Base-by-base conservation (phyloP, 768 basidiomycete species). In the Dacryopinax primogenitus region DNA sequence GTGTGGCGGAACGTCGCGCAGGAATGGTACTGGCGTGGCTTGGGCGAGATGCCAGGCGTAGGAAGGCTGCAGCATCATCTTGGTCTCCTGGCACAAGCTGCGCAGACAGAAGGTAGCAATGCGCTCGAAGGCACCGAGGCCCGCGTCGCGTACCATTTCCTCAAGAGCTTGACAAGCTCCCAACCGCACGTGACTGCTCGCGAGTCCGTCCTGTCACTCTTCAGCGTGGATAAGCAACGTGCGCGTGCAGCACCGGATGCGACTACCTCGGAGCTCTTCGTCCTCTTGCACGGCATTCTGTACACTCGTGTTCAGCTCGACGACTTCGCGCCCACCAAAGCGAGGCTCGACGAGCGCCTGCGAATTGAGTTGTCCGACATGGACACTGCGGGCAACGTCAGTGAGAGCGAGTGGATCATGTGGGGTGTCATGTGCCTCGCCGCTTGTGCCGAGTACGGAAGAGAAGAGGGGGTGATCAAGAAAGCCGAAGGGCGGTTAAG, bases 251-350 rank as follows among this genome's bases (percentile, higher is more conserved):
- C 81, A 11, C 87, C 93, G 1, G 92, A 95, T 68, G 73, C 77
- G 1, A 68, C 70, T 15, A 74, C 75, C 13, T 75, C 87, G 0
- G 92, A 93, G 28, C 80, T 96, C 0, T 99, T 98, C 69, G 84
- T 98, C 33, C 83, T 92, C 12, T 78, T 99, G 0, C 96, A 98
- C 66, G 94, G 96, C 30, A 94, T 97, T 92, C 81, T 99, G 1
- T 97, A 97, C 77, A 98, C 96, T 15, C 87, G 89, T 68, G 92
- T 96, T 68, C 83, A 93, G 68, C 84, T 99, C 30, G 96, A 99
- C 73, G 89, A 93, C 73, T 98, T 98, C 72, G 76, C 82, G 44
- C 80, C 85, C 13, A 86, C 86, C 0, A 82, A 93, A 28, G 87
- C 86, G 0, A 86, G 92, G 21, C 89, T 94, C 73, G 80, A 92